A percentile compares a stretch with the other conserved stretches of the same genome.
These are phyloP conservation scores for Penicillium simplicissimum DNA, from an alignment of 495 filamentous ascomycete genomes.

Conservation along the genomic window DNA sequence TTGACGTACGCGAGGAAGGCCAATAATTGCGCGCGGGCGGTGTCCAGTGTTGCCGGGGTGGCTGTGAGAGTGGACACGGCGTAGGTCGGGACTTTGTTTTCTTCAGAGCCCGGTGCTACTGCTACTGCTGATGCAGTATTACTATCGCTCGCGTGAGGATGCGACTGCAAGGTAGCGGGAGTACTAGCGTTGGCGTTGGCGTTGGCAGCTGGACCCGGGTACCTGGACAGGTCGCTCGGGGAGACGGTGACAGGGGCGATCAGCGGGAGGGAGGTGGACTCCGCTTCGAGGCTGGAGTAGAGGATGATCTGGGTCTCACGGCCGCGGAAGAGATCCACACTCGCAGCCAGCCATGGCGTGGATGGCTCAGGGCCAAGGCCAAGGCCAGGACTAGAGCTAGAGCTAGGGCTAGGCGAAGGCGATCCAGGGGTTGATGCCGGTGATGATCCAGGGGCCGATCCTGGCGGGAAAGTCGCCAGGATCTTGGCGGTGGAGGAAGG, in stretches of 20 bases:
- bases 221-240: conserved; percentile 3
- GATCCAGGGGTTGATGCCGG: conserved; percentile 1
- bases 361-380: conserved; percentile 16
- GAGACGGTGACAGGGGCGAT: conserved; percentile 15
- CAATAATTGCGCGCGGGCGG: conserved; percentile 33
- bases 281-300: conserved; percentile 56
- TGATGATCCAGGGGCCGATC: background rate
- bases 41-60: conserved; percentile 9
- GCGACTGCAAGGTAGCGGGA: background rate
- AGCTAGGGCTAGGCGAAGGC: background rate
- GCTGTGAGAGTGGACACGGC: conserved; percentile 17
- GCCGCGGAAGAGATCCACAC: conserved; percentile 55
- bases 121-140: background rate
- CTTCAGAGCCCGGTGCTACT: background rate
- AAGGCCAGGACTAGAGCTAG: background rate
- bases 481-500: conserved; percentile 42
- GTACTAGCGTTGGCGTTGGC: background rate
- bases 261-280: conserved; percentile 25
- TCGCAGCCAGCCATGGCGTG: conserved; percentile 51
- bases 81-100: background rate
- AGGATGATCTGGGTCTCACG: conserved; percentile 64
- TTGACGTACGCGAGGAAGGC: conserved; percentile 32
- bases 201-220: conserved; percentile 2
- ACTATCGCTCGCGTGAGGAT: background rate
- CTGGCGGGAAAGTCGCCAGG: conserved; percentile 40